Evolutionary conservation across 2,329 filamentous ascomycete species (phyloP).

Genomic region (Talaromyces albobiverticillius): DNA sequence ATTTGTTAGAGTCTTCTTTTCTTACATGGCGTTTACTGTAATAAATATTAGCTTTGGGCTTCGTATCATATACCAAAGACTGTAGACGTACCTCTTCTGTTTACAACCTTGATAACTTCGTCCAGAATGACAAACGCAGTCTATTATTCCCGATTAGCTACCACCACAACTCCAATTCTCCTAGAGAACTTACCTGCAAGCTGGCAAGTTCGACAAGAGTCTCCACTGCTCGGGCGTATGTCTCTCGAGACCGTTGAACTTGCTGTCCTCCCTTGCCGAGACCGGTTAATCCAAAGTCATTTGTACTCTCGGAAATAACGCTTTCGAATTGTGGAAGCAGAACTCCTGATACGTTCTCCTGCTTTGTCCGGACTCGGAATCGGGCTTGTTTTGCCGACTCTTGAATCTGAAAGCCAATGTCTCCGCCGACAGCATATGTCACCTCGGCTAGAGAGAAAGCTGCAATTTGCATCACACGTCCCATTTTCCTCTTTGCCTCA

Average conservation of each 20-base stretch:
- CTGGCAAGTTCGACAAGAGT: conserved; percentile 92
- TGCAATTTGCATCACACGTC: conserved; percentile 97
- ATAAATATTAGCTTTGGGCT: conserved; percentile 21
- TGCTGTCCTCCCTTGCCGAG: conserved; percentile 96
- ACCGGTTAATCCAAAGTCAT: conserved; percentile 94
- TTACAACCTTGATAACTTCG: conserved; percentile 99
- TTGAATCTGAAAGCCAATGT: conserved; percentile 95
- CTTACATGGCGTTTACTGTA: conserved; percentile 86
- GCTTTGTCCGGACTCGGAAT: conserved; percentile 89
- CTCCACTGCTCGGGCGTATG: conserved; percentile 92
- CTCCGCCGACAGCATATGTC: conserved; percentile 91
- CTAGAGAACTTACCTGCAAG: conserved; percentile 60
- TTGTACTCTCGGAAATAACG: conserved; percentile 81
- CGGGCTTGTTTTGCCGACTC: conserved; percentile 91
- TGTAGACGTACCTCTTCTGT: conserved; percentile 71
- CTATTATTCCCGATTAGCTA: conserved; percentile 36
- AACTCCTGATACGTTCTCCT: conserved; percentile 98
- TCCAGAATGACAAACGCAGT: conserved; percentile 97
- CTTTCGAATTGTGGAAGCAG: conserved; percentile 91
- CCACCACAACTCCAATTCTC: neutral
- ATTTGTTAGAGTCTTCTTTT: conserved; percentile 19
- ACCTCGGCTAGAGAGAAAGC: conserved; percentile 97
- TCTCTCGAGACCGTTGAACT: conserved; percentile 91
- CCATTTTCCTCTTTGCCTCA: conserved; percentile 99
- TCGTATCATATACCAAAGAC: neutral